Percentiles rank a stretch among this genome's conserved stretches.
Evolutionary conservation across 805 yeast species (phyloP).

Genomic region (Wickerhamiella allomyrinae): DNA sequence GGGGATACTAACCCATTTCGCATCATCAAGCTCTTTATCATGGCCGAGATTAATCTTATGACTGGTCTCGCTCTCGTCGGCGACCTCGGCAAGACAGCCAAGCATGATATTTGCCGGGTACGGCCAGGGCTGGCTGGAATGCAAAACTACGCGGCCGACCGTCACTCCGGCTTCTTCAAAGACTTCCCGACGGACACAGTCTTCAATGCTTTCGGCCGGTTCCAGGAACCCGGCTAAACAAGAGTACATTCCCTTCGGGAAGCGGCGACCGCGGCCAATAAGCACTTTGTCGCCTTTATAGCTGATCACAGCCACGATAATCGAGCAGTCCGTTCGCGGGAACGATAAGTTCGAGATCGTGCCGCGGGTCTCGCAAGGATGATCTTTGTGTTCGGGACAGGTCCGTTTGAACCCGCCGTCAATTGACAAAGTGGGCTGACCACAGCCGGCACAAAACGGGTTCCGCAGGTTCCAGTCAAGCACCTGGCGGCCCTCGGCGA

Average conservation of each 20-base stretch:
- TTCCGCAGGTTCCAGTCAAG: conserved; percentile 72
- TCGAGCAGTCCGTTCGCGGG: conserved; percentile 86
- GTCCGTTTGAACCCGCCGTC: conserved; percentile 30
- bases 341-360: conserved; percentile 63
- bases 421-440: conserved; percentile 29
- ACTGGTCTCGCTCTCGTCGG: conserved; percentile 32
- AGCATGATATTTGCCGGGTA: conserved; percentile 88
- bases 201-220: conserved; percentile 84
- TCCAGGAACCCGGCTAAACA: conserved; percentile 94
- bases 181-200: conserved; percentile 73
- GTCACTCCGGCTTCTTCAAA: conserved; percentile 92
- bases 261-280: conserved; percentile 55
- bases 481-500: conserved; percentile 71
- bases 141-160: conserved; percentile 41
- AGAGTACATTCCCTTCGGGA: conserved; percentile 50
- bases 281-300: conserved; percentile 45
- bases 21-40: conserved; percentile 77
- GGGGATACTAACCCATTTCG: conserved; percentile 61
- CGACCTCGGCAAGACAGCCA: conserved; percentile 78
- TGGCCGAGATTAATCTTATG: conserved; percentile 48
- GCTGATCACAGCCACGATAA: conserved; percentile 67
- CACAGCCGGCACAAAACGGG: conserved; percentile 79
- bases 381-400: conserved; percentile 22
- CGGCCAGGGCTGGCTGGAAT: conserved; percentile 93
- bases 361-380: conserved; percentile 26